Conservation (phyloP, 768 basidiomycete species). For the Russula griseocarnosa region DNA sequence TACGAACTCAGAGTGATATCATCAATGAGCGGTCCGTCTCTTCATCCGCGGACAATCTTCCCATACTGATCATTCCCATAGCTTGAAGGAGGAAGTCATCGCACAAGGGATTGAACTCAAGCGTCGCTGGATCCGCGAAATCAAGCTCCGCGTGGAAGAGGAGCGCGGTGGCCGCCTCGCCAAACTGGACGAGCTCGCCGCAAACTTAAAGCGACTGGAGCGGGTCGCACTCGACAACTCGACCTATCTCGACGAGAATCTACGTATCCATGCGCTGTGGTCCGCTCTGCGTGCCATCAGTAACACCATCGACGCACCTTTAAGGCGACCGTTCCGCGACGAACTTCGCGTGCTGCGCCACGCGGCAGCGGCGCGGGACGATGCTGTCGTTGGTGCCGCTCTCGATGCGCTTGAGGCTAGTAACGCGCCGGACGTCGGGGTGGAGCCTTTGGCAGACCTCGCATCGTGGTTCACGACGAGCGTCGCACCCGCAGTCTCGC, state of each 20-base stretch:
- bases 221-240: slow-evolving; percentile 90
- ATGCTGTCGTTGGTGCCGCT: slow-evolving; percentile 59
- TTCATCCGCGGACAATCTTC: not conserved
- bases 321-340: slow-evolving; percentile 80
- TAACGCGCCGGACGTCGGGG: slow-evolving; percentile 71
- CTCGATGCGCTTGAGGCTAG: slow-evolving; percentile 65
- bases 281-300: slow-evolving; percentile 81
- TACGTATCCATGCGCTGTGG: slow-evolving; percentile 89
- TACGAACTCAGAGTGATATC: slow-evolving; percentile 83
- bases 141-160: slow-evolving; percentile 93
- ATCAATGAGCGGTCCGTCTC: slow-evolving; percentile 86
- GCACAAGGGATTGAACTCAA: slow-evolving; percentile 98
- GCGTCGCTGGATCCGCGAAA: slow-evolving; percentile 91
- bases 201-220: slow-evolving; percentile 86
- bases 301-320: slow-evolving; percentile 57
- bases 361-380: slow-evolving; percentile 66
- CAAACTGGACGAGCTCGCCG: slow-evolving; percentile 89
- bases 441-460: slow-evolving; percentile 87
- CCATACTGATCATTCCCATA: slow-evolving; percentile 33
- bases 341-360: slow-evolving; percentile 82
- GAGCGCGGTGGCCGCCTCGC: slow-evolving; percentile 94
- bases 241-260: slow-evolving; percentile 86
- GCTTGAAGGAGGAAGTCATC: slow-evolving; percentile 90
- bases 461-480: slow-evolving; percentile 85
- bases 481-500: slow-evolving; percentile 78